A percentile compares a stretch with the other conserved stretches of the same genome.
These are phyloP conservation scores for Salix dunnii DNA, from an alignment of 345 rosid species.

Conservation along the genomic window DNA sequence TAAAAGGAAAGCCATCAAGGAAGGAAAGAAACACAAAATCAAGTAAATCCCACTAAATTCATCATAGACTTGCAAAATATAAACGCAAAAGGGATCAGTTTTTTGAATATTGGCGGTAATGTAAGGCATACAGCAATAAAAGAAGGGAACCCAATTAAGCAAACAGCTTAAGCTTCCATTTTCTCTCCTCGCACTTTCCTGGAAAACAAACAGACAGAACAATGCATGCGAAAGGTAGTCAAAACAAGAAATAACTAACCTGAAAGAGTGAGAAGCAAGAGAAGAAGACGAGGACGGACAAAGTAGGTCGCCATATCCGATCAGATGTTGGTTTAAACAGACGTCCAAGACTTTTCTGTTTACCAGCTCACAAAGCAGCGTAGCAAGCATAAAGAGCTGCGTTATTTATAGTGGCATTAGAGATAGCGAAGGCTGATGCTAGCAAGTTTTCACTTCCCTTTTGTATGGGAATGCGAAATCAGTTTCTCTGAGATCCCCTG, in stretches of 20 bases:
- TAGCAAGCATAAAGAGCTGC: too few species aligned
- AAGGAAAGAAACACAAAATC: neutral
- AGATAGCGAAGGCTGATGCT: too few species aligned
- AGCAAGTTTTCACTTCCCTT: too few species aligned
- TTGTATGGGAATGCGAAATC: conserved; percentile 1
- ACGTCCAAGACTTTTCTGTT: neutral
- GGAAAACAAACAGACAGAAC: neutral
- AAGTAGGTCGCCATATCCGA: conserved; percentile 37
- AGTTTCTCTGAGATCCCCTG: neutral
- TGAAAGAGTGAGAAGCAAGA: conserved; percentile 46
- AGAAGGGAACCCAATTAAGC: neutral
- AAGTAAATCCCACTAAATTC: neutral
- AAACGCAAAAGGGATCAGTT: neutral
- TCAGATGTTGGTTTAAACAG: conserved; percentile 15
- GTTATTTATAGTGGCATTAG: neutral
- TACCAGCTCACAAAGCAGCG: neutral
- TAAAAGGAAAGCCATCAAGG: neutral
- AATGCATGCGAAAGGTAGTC: neutral
- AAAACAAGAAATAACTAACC: conserved; percentile 30
- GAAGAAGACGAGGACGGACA: conserved; percentile 24
- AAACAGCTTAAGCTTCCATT: neutral
- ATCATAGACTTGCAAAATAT: neutral
- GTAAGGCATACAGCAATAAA: neutral
- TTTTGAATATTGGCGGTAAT: neutral
- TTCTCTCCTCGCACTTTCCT: neutral